Base-by-base conservation (phyloP, 2,329 filamentous ascomycete genomes). In the Xylariaceae sp. region DNA sequence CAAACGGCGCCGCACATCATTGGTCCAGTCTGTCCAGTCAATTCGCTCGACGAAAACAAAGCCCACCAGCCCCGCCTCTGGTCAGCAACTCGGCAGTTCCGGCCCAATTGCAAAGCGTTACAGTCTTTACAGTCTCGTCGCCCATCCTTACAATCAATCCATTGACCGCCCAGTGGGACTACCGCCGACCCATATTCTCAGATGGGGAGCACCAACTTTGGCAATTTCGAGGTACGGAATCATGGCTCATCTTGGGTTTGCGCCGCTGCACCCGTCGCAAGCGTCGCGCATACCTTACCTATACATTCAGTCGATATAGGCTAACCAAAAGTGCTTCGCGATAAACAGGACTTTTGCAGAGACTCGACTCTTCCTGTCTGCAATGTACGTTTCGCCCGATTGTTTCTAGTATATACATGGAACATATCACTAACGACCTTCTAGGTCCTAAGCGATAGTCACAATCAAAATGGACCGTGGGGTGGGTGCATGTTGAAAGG, bases 321-420 rank as follows among this genome's bases (percentile, higher is more conserved):
- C 53, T 58, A 51, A 58, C 64, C 58, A 54, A 61, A 55, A 60
- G 31, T 65, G 56, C 19, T 52, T 54, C 58, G 63, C 63, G 58
- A 42, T 50, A 47, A 56, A 67, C 67, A 92, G 88, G 76, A 87
- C 69, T 91, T 94, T 71, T 94, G 89, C 79, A 86, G 82, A 70
- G 88, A 91, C 74, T 88, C 88, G 65, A 91, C 88, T 55, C 77
- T 92, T 65, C 88, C 89, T 52, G 78, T 92, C 65, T 94, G 88
- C 78, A 92, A 92, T 80, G 88, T 91, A 80, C 66, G 86, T 81
- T 26, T 45, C 4, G 2, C 11, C 6, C 29, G 4, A 2, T 45
- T 19, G 29, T 45, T n/a, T 45, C 29, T 12, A 12, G 30, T 12
- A 30, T 27, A 47, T 19, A 19, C 19, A 40, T 34, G n/a, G 48